Conservation (phyloP, 108 stramenopile genomes). For the Nitzschia inconspicua region DNA sequence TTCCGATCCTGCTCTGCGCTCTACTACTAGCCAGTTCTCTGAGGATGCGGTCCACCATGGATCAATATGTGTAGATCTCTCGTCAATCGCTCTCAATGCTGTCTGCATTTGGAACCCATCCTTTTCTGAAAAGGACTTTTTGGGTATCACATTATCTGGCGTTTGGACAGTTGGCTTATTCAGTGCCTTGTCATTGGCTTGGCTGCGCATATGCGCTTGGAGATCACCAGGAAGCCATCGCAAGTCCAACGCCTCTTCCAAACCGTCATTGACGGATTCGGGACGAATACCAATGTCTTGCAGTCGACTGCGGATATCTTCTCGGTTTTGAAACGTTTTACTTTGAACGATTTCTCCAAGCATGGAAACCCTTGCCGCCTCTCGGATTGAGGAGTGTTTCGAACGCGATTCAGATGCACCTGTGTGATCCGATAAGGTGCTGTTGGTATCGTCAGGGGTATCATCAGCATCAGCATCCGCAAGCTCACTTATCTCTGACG, state of each 20-base stretch:
- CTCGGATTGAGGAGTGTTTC: background rate
- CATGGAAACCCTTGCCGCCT: background rate
- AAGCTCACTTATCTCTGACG: no score
- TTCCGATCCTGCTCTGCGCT: no score
- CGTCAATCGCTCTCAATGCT: slow-evolving; percentile 37
- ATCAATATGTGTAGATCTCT: slow-evolving; percentile 23
- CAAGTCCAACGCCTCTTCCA: slow-evolving; percentile 22
- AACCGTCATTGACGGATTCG: background rate
- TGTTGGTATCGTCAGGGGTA: background rate
- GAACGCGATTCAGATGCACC: no score
- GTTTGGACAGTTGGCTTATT: background rate
- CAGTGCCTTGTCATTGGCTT: slow-evolving; percentile 8
- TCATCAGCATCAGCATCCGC: no score
- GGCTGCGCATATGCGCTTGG: slow-evolving; percentile 51
- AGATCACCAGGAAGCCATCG: slow-evolving; percentile 71
- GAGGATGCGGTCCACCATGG: slow-evolving; percentile 47
- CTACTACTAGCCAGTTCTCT: slow-evolving; percentile 1
- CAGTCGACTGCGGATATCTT: background rate
- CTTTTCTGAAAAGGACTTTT: background rate
- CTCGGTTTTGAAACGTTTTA: background rate
- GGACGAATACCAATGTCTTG: slow-evolving; percentile 15
- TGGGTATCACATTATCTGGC: background rate
- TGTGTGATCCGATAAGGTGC: background rate
- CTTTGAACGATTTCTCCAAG: background rate
- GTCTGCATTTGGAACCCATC: slow-evolving; percentile 5